phyloP scores from a whole-genome alignment of 2,329 filamentous ascomycete species.

The Colletotrichum musae region DNA sequence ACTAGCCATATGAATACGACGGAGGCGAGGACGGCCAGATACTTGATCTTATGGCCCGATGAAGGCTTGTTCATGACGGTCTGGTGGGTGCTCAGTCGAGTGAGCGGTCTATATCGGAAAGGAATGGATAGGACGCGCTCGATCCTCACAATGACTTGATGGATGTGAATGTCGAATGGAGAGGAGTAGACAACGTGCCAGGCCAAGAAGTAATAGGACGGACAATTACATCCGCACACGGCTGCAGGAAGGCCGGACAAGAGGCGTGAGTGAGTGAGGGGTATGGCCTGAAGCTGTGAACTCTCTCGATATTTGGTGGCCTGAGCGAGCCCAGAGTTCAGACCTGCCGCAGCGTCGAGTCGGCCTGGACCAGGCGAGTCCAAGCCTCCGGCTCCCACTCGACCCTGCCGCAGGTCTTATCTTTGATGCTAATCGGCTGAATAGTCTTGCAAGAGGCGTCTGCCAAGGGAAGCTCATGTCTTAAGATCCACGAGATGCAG shows the following conservation, averaged over 20 bases:
- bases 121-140: slow-evolving; percentile 1
- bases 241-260: background rate
- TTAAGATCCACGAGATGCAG: too few species aligned
- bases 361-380: background rate
- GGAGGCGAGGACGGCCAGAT: slow-evolving; percentile 18
- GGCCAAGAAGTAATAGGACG: background rate
- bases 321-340: slow-evolving; percentile 15
- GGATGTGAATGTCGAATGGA: background rate
- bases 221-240: background rate
- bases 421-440: slow-evolving; percentile 4
- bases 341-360: background rate
- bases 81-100: background rate
- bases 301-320: slow-evolving; percentile 17
- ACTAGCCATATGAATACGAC: slow-evolving; percentile 38
- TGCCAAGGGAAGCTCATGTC: background rate
- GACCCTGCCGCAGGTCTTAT: background rate
- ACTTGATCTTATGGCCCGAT: slow-evolving; percentile 30
- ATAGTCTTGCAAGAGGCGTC: background rate
- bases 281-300: slow-evolving; percentile 20
- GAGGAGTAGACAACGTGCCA: background rate
- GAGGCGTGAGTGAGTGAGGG: slow-evolving; percentile 17
- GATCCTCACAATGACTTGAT: background rate
- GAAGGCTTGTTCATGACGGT: slow-evolving; percentile 19
- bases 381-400: background rate
- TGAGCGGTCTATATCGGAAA: background rate